Percentiles rank a stretch among this genome's conserved stretches.
Evolutionary conservation across 345 rosid genomes (phyloP).

Genomic region (Gossypium longicalyx): DNA sequence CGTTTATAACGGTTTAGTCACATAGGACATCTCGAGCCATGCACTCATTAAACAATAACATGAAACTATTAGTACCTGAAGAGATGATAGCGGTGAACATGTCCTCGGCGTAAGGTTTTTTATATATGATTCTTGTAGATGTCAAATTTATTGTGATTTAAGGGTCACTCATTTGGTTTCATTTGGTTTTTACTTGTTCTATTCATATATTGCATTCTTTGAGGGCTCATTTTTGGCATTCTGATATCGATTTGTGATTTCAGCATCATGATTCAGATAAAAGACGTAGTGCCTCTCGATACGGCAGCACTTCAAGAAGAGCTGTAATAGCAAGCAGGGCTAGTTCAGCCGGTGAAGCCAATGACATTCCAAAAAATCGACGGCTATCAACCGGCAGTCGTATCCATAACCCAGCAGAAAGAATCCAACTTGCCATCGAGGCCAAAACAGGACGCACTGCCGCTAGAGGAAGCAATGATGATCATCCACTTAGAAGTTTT

Average conservation of each 20-base stretch:
- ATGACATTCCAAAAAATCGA: constrained; percentile 51
- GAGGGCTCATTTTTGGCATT: background rate
- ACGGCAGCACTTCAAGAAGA: constrained; percentile 64
- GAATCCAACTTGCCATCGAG: constrained; percentile 48
- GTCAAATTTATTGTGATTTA: too few species aligned
- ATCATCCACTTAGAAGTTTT: constrained; percentile 52
- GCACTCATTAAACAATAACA: too few species aligned
- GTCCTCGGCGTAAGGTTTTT: too few species aligned
- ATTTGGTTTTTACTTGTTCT: background rate
- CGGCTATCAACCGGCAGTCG: constrained; percentile 52
- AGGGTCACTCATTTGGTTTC: background rate
- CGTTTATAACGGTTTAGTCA: too few species aligned
- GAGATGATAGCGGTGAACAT: too few species aligned
- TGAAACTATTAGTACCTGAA: too few species aligned
- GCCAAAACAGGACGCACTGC: constrained; percentile 45
- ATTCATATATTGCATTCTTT: background rate
- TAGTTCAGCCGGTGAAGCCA: constrained; percentile 62
- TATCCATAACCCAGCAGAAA: constrained; percentile 53
- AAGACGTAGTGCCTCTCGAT: constrained; percentile 47
- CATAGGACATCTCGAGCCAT: too few species aligned
- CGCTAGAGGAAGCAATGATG: constrained; percentile 45
- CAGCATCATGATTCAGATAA: constrained; percentile 57
- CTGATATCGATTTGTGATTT: background rate
- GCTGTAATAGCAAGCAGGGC: constrained; percentile 57
- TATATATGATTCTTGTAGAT: too few species aligned